Percentiles rank a stretch among this genome's conserved stretches.
Conservation (phyloP, 345 rosid species). For the Pistacia atlantica region DNA sequence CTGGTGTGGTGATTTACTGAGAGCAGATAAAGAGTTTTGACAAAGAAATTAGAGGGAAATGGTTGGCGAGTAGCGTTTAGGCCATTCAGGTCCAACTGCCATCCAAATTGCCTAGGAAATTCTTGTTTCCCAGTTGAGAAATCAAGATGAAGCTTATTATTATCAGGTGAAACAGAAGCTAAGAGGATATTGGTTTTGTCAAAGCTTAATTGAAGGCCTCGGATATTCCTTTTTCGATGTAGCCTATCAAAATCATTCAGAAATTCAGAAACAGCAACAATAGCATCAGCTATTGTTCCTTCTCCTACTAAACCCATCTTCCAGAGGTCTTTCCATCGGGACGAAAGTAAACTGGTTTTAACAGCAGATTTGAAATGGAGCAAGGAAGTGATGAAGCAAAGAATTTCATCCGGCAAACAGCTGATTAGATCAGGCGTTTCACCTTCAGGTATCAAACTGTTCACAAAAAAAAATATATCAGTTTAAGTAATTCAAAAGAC, state of each 20-base stretch:
- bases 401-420: constrained; percentile 5
- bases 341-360: constrained; percentile 6
- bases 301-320: not conserved
- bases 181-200: not conserved
- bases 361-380: constrained; percentile 16
- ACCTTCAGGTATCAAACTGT: not conserved
- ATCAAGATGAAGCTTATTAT: constrained; percentile 16
- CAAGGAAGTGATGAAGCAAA: constrained; percentile 9
- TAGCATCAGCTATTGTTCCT: not conserved
- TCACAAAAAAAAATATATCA: not conserved
- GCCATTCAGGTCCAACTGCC: not conserved
- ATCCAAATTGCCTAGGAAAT: constrained; percentile 1
- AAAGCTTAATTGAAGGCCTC: constrained; percentile 10
- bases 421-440: not conserved
- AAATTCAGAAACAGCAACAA: not conserved
- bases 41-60: not conserved
- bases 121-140: constrained; percentile 9
- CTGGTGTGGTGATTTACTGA: not conserved
- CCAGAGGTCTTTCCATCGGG: constrained; percentile 7
- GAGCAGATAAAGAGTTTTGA: constrained; percentile 15
- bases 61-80: not conserved
- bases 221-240: not conserved
- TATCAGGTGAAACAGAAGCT: not conserved
- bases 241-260: not conserved
- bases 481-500: not conserved